Percentiles rank a stretch among this genome's conserved stretches.
These are phyloP conservation scores for Dipteronia sinensis DNA, from an alignment of 345 rosid species.

Conservation along the genomic window DNA sequence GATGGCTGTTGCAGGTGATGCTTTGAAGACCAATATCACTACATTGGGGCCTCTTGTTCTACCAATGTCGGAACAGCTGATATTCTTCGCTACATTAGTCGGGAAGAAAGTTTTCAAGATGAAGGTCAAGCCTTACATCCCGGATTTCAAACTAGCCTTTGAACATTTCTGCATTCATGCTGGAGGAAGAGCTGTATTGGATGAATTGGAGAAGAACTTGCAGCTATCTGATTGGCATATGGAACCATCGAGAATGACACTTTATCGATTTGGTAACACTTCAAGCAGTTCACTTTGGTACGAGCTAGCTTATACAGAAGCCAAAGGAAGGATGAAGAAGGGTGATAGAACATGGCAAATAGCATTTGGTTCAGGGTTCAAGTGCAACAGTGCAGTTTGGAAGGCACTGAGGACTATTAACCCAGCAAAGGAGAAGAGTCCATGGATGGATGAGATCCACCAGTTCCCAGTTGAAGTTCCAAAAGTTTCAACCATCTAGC, in stretches of 20 bases:
- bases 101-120: slow-evolving; percentile 50
- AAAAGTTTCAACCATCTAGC: slow-evolving; percentile 47
- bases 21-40: slow-evolving; percentile 65
- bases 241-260: slow-evolving; percentile 65
- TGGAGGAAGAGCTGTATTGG: slow-evolving; percentile 63
- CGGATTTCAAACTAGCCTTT: slow-evolving; percentile 66
- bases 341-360: slow-evolving; percentile 65
- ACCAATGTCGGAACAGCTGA: slow-evolving; percentile 59
- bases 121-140: slow-evolving; percentile 63
- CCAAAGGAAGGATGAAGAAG: slow-evolving; percentile 61
- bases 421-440: slow-evolving; percentile 49
- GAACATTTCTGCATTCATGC: slow-evolving; percentile 65
- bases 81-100: slow-evolving; percentile 52
- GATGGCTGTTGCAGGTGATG: slow-evolving; percentile 64
- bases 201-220: slow-evolving; percentile 65
- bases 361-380: slow-evolving; percentile 63
- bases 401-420: slow-evolving; percentile 45
- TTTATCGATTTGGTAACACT: slow-evolving; percentile 59
- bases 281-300: slow-evolving; percentile 64
- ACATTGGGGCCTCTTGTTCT: slow-evolving; percentile 57
- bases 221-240: slow-evolving; percentile 57
- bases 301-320: slow-evolving; percentile 60
- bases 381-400: slow-evolving; percentile 68
- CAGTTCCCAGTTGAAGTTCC: slow-evolving; percentile 69
- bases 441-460: slow-evolving; percentile 57